phyloP scores from a whole-genome alignment of 306 rosid genomes.

The Malus domestica region DNA sequence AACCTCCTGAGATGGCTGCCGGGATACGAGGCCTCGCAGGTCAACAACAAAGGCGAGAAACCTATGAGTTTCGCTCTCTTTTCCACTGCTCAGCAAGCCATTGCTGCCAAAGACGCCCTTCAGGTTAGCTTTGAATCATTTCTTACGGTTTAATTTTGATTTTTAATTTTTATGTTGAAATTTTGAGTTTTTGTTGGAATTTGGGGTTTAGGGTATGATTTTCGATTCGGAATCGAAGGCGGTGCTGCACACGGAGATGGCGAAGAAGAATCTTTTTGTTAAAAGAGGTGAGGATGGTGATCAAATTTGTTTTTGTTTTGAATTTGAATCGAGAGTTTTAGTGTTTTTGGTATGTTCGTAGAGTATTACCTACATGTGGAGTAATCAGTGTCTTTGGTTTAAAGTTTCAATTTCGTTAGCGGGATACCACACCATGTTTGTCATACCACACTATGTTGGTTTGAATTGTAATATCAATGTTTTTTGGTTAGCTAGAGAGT shows the following conservation, averaged over 20 bases:
- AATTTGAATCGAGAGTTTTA: background rate
- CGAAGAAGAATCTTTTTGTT: constrained; percentile 91
- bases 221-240: constrained; percentile 83
- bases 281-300: constrained; percentile 51
- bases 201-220: constrained; percentile 52
- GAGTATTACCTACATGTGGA: background rate
- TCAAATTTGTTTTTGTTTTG: background rate
- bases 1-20: constrained; percentile 88
- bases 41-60: constrained; percentile 86
- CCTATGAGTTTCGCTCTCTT: constrained; percentile 98
- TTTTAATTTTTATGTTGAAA: background rate
- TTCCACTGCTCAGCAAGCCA: constrained; percentile 57
- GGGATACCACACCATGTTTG: background rate
- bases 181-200: background rate
- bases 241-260: constrained; percentile 95
- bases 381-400: background rate
- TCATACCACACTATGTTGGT: background rate
- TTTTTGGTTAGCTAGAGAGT: background rate
- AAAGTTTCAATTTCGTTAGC: background rate
- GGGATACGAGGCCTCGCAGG: constrained; percentile 94
- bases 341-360: background rate
- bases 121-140: constrained; percentile 37
- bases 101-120: constrained; percentile 80
- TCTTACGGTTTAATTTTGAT: background rate
- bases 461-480: background rate